A percentile compares a stretch with the other conserved stretches of the same genome.
Conservation (phyloP, 2,329 filamentous ascomycete genomes). For the Pleurostoma richardsiae region DNA sequence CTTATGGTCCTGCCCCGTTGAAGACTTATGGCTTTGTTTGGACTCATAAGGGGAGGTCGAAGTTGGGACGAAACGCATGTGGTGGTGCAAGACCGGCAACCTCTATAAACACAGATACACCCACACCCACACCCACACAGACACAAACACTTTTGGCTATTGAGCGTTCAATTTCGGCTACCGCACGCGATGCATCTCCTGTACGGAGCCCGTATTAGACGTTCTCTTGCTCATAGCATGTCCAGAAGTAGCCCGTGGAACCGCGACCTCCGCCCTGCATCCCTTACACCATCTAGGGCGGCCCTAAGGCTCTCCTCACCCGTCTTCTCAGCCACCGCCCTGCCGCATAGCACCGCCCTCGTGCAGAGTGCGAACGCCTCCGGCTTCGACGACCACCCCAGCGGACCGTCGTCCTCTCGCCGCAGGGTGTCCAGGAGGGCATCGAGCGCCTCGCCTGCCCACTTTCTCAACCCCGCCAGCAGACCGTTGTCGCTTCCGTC, state of each 20-base stretch:
- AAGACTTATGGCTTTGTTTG: too few species aligned
- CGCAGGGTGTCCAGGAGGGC: constrained; percentile 15
- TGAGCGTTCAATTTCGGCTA: too few species aligned
- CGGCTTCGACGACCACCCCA: constrained; percentile 69
- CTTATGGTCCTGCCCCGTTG: too few species aligned
- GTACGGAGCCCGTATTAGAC: too few species aligned
- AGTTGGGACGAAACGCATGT: too few species aligned
- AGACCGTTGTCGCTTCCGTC: background rate
- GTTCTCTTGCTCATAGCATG: background rate
- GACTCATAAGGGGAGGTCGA: too few species aligned
- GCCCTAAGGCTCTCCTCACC: constrained; percentile 3
- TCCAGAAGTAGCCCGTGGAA: constrained; percentile 14
- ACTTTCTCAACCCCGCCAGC: constrained; percentile 28
- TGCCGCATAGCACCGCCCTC: constrained; percentile 34
- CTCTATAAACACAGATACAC: too few species aligned
- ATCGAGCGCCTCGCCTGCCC: constrained; percentile 40
- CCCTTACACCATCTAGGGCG: constrained; percentile 10
- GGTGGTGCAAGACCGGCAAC: too few species aligned
- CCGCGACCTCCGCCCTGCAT: constrained; percentile 5
- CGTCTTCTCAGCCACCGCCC: constrained; percentile 14
- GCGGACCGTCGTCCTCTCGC: constrained; percentile 51
- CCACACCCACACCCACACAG: too few species aligned
- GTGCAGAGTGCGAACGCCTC: constrained; percentile 60
- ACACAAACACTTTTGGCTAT: too few species aligned
- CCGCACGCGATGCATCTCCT: too few species aligned